Percentiles rank a stretch among this genome's conserved stretches.
Conservation (phyloP, 2,329 filamentous ascomycete species). For the Neofusicoccum kwambonambiense region DNA sequence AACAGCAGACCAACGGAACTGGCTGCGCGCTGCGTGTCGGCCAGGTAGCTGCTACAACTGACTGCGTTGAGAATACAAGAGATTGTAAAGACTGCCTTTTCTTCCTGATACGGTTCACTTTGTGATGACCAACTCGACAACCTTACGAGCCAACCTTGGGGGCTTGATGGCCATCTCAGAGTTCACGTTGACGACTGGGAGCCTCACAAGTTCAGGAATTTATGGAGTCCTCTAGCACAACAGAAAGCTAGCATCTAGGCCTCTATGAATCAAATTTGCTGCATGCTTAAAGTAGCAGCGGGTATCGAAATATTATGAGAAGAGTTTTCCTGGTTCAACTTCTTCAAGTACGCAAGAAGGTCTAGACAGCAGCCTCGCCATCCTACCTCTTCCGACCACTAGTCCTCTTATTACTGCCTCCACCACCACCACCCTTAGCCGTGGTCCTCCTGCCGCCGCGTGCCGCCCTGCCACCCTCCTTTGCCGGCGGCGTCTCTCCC, state of each 20-base stretch:
- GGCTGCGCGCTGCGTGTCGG: background rate
- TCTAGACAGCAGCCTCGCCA: background rate
- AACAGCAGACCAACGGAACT: background rate
- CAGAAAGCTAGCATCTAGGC: too few species aligned
- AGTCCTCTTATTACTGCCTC: background rate
- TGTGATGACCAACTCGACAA: background rate
- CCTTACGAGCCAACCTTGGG: too few species aligned
- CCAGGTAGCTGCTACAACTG: background rate
- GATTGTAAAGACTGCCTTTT: background rate
- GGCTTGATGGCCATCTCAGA: too few species aligned
- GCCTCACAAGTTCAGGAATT: too few species aligned
- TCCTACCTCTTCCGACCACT: conserved; percentile 1
- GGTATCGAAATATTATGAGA: too few species aligned
- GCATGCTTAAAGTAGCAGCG: too few species aligned
- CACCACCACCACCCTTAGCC: background rate
- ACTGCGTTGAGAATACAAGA: background rate
- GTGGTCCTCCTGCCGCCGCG: background rate
- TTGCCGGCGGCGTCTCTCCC: conserved; percentile 19
- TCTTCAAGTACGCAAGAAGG: background rate
- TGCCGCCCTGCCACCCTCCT: background rate
- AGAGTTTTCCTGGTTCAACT: too few species aligned
- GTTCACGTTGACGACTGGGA: too few species aligned
- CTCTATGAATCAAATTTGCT: too few species aligned
- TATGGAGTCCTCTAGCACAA: too few species aligned
- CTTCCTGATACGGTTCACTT: background rate